Evolutionary conservation across 805 yeast genomes (phyloP).

Genomic region (Torulaspora delbrueckii): DNA sequence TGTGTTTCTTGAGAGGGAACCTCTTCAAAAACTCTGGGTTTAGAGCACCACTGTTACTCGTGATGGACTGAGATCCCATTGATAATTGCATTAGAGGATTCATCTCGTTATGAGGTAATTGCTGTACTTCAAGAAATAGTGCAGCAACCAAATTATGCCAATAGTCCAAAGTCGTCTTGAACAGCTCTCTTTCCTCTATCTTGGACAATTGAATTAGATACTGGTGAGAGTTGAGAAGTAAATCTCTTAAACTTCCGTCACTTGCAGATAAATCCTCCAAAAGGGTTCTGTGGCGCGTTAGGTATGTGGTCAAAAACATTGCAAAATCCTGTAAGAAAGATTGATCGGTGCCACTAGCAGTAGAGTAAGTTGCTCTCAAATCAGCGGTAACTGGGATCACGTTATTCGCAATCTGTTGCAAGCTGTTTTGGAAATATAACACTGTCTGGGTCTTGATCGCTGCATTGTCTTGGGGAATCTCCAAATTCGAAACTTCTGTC

Average conservation of each 20-base stretch:
- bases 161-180: conserved; percentile 91
- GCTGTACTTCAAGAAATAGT: conserved; percentile 80
- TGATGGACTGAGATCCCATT: conserved; percentile 33
- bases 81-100: conserved; percentile 74
- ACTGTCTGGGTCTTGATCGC: conserved; percentile 47
- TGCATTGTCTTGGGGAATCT: conserved; percentile 48
- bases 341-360: conserved; percentile 79
- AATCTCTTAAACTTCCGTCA: conserved; percentile 49
- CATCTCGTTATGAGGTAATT: conserved; percentile 64
- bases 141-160: conserved; percentile 86
- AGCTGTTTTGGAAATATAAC: conserved; percentile 62
- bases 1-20: conserved; percentile 80
- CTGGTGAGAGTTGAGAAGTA: conserved; percentile 67
- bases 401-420: conserved; percentile 58
- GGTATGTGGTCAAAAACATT: conserved; percentile 81
- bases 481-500: conserved; percentile 79
- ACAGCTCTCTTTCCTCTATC: conserved; percentile 92
- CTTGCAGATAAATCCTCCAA: conserved; percentile 45
- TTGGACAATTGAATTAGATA: conserved; percentile 80
- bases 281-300: conserved; percentile 63
- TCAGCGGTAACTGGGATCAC: conserved; percentile 73
- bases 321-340: conserved; percentile 93
- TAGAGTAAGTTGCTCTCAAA: conserved; percentile 62
- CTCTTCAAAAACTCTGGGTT: conserved; percentile 74
- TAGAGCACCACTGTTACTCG: conserved; percentile 72